These are phyloP conservation scores for Wickerhamomyces alni DNA, from an alignment of 805 yeast species.

Conservation along the genomic window DNA sequence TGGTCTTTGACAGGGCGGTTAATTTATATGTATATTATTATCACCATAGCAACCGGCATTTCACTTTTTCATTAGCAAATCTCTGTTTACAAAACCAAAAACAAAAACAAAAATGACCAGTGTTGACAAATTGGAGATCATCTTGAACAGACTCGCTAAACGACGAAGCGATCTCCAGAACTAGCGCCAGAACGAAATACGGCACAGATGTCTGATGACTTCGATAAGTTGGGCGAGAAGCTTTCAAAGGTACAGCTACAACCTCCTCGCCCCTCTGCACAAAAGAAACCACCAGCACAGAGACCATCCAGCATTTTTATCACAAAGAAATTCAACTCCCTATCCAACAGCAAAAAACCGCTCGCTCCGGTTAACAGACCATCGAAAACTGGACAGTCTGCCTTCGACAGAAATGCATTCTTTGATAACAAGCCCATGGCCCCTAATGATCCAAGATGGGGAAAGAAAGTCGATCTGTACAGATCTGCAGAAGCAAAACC, in stretches of 20 bases:
- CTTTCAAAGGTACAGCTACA: background rate
- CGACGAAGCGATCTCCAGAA: no score
- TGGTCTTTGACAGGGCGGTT: no score
- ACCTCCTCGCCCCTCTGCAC: no score
- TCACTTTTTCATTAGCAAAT: no score
- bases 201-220: no score
- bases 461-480: slow-evolving; percentile 8
- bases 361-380: background rate
- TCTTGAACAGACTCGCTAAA: no score
- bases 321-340: slow-evolving; percentile 15
- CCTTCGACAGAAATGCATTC: slow-evolving; percentile 12
- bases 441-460: slow-evolving; percentile 19
- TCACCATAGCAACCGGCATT: no score
- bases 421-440: slow-evolving; percentile 16
- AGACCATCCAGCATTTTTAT: slow-evolving; percentile 19
- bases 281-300: background rate
- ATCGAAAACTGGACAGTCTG: slow-evolving; percentile 2
- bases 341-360: slow-evolving; percentile 9
- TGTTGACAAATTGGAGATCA: no score
- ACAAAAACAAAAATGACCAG: no score
- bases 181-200: no score
- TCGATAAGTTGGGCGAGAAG: background rate
- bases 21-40: no score
- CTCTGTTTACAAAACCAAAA: no score
- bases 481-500: background rate